Evolutionary conservation across 2,329 filamentous ascomycete genomes (phyloP).

Genomic region (Drechslerella stenobrocha): DNA sequence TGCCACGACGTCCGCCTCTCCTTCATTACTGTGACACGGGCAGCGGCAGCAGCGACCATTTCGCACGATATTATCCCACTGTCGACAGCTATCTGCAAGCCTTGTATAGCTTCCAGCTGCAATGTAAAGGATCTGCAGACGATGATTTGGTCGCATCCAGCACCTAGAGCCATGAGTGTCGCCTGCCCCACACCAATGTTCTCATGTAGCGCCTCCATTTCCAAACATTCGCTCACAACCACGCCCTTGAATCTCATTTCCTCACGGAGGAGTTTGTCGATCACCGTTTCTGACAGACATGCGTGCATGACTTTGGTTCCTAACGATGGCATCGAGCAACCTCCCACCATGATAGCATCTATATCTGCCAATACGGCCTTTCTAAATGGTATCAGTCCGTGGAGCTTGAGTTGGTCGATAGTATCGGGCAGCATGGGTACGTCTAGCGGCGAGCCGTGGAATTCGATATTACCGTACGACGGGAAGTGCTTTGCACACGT

Average conservation of each 20-base stretch:
- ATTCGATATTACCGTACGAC: constrained; percentile 92
- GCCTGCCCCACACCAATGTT: constrained; percentile 97
- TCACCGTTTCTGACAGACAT: constrained; percentile 87
- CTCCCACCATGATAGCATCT: constrained; percentile 94
- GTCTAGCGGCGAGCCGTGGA: constrained; percentile 84
- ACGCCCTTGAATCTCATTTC: constrained; percentile 53
- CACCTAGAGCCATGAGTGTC: constrained; percentile 95
- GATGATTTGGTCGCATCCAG: constrained; percentile 91
- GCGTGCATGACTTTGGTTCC: constrained; percentile 95
- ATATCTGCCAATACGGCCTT: constrained; percentile 84
- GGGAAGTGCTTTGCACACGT: constrained; percentile 96
- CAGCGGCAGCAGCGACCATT: constrained; percentile 77
- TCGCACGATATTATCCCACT: constrained; percentile 84
- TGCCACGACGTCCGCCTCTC: constrained; percentile 87
- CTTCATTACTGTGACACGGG: constrained; percentile 78
- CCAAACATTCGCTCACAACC: constrained; percentile 75
- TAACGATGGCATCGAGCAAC: constrained; percentile 86
- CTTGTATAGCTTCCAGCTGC: constrained; percentile 62
- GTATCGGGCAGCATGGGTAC: constrained; percentile 96
- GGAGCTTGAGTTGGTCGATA: constrained; percentile 86
- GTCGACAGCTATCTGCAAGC: constrained; percentile 83
- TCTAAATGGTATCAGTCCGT: constrained; percentile 84
- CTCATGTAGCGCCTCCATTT: constrained; percentile 94
- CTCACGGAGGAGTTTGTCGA: constrained; percentile 66
- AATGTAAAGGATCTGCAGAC: constrained; percentile 62